Conservation (phyloP, 768 basidiomycete genomes). For the Suillus spraguei region DNA sequence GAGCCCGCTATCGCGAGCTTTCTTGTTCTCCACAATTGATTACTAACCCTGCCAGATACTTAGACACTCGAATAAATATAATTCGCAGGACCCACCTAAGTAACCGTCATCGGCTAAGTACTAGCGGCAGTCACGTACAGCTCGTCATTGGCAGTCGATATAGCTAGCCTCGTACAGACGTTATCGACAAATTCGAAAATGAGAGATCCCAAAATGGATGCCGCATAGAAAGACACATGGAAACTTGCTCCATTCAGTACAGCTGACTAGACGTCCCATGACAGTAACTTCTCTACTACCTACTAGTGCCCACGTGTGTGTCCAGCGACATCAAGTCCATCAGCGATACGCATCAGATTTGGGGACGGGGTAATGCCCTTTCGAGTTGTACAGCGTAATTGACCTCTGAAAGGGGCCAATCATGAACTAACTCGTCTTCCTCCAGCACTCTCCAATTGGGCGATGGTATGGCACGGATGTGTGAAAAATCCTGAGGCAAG, state of each 20-base stretch:
- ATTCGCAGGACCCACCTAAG: no score
- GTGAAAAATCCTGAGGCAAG: constrained; percentile 83
- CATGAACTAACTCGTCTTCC: constrained; percentile 18
- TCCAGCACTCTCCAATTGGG: constrained; percentile 62
- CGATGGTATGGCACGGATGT: constrained; percentile 73
- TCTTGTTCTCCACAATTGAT: no score
- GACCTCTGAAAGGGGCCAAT: constrained; percentile 24
- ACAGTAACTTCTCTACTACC: background rate
- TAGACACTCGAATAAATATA: no score
- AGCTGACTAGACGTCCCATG: background rate
- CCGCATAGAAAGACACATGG: no score
- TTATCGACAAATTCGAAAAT: no score
- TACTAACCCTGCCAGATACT: no score
- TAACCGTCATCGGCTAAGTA: no score
- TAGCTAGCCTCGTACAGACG: no score
- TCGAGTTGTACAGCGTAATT: background rate
- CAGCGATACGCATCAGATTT: background rate
- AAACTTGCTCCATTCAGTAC: background rate
- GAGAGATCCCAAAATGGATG: no score
- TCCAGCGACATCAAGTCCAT: background rate
- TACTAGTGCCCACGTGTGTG: background rate
- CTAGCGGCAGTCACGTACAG: no score
- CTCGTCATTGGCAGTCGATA: no score
- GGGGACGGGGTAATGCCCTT: background rate
- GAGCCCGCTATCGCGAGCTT: no score